Evolutionary conservation across 345 rosid genomes (phyloP), one percentile per base, ranked within the genome.

Genomic region (Eucalyptus guilfoylei): DNA sequence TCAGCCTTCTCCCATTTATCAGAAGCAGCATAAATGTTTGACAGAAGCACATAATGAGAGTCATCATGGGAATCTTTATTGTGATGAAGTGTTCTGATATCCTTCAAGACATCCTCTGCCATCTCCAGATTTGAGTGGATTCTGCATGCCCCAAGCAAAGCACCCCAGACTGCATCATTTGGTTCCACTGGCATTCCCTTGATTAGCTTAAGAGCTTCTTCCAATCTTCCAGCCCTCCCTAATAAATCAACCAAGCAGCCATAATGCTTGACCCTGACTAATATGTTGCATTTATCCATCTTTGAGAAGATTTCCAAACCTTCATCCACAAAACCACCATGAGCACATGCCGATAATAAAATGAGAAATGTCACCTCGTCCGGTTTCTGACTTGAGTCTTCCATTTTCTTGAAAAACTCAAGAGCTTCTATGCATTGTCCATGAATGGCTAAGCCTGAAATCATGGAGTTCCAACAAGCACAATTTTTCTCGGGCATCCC

Each of bases 391-490:
- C 86, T 76, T 19, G 93, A 93, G 55, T 90, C 87, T 90, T 94
- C 94, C 98, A 97, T 94, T 86, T 88, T 93, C 87, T 64, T 86
- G 88, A 97, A 95, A 83, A 95, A 89, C 55, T 95, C 91, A 10
- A 97, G 90, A 89, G 97, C 99, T 90, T 96, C 94, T 86, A 86
- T 60, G 87, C 93, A 88, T 52, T 91, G 91, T 85, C 98, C 98
- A 89, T 96, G 94, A 88, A 88, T 87, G 49, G 96, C 94, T 87
- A 93, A 95, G 45, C 96, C 96, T 3, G 93, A 95, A 87, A 96
- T 96, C 94, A 96, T 94, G 54, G 98, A 88, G 90, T 95, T 97
- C 97, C 99, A 97, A 89, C 96, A 95, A 13, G 94, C 93, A 86
- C 49, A 86, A 69, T 93, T 94, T 91, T 92, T 95, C 52, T 28